A percentile compares a stretch with the other conserved stretches of the same genome.
phyloP scores from a whole-genome alignment of 1,284 basidiomycete genomes.

The Phellinidium pouzarii region DNA sequence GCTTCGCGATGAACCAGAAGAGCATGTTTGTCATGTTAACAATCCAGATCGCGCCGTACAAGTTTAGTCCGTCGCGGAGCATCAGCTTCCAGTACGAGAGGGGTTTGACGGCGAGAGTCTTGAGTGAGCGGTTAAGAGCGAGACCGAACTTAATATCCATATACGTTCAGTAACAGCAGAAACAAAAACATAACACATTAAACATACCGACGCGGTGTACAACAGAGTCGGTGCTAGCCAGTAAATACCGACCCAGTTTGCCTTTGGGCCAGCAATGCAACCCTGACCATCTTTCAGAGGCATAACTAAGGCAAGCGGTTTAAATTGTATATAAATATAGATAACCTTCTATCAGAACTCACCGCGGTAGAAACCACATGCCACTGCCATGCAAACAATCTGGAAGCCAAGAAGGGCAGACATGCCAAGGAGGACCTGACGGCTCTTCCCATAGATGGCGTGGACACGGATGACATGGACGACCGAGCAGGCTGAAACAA shows the following conservation, averaged over 20 bases:
- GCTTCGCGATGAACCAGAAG: constrained; percentile 74
- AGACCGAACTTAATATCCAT: constrained; percentile 43
- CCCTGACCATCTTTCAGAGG: constrained; percentile 65
- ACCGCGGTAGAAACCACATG: constrained; percentile 73
- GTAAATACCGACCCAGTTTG: constrained; percentile 76
- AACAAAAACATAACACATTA: neutral
- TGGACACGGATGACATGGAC: constrained; percentile 70
- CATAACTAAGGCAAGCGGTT: constrained; percentile 41
- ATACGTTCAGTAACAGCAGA: constrained; percentile 10
- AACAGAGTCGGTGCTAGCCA: constrained; percentile 70
- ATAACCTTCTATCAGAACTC: constrained; percentile 19
- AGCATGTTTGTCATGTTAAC: constrained; percentile 74
- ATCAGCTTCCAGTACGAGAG: constrained; percentile 72
- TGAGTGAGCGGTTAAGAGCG: constrained; percentile 55
- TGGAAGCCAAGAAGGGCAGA: constrained; percentile 55
- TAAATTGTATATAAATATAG: constrained; percentile 6
- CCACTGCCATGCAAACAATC: constrained; percentile 58
- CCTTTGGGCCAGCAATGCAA: constrained; percentile 73
- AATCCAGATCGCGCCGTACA: constrained; percentile 68
- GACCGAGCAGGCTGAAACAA: constrained; percentile 65
- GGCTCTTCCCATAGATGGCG: constrained; percentile 64
- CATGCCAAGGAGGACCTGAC: constrained; percentile 48
- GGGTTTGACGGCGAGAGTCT: constrained; percentile 51
- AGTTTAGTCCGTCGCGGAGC: constrained; percentile 79
- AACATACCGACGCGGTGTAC: constrained; percentile 55